A percentile compares a stretch with the other conserved stretches of the same genome.
Evolutionary conservation across 805 yeast species (phyloP).

Genomic region (Candida ortonii): DNA sequence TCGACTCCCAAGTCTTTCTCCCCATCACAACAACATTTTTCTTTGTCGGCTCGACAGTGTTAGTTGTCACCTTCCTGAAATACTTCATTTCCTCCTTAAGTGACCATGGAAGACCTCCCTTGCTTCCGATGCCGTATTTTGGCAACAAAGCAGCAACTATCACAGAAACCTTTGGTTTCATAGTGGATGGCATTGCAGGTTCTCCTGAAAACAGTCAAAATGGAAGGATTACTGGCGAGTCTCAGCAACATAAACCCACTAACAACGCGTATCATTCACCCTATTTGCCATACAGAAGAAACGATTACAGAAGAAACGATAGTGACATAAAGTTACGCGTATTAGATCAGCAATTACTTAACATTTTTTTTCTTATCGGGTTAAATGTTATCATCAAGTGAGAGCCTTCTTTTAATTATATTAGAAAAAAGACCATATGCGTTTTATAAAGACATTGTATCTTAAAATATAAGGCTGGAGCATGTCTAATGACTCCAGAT

Average conservation of each 20-base stretch:
- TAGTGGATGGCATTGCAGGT: constrained; percentile 3
- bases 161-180: constrained; percentile 47
- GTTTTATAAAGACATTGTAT: constrained; percentile 53
- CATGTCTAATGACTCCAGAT: constrained; percentile 74
- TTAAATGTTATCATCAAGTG: too few species aligned
- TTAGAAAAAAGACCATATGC: constrained; percentile 83
- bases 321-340: too few species aligned
- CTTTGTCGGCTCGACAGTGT: constrained; percentile 30
- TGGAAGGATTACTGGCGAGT: too few species aligned
- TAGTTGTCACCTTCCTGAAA: constrained; percentile 71
- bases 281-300: too few species aligned
- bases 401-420: too few species aligned
- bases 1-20: constrained; percentile 92
- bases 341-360: too few species aligned
- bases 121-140: constrained; percentile 75
- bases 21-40: constrained; percentile 92
- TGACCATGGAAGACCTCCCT: constrained; percentile 86
- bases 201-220: too few species aligned
- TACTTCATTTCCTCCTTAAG: constrained; percentile 80
- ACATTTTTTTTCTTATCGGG: too few species aligned
- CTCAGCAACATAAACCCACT: too few species aligned
- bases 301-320: too few species aligned
- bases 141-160: constrained; percentile 88
- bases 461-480: constrained; percentile 4
- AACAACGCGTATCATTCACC: too few species aligned